Conservation (phyloP, 2,329 filamentous ascomycete species). For the Cercospora canescens region DNA sequence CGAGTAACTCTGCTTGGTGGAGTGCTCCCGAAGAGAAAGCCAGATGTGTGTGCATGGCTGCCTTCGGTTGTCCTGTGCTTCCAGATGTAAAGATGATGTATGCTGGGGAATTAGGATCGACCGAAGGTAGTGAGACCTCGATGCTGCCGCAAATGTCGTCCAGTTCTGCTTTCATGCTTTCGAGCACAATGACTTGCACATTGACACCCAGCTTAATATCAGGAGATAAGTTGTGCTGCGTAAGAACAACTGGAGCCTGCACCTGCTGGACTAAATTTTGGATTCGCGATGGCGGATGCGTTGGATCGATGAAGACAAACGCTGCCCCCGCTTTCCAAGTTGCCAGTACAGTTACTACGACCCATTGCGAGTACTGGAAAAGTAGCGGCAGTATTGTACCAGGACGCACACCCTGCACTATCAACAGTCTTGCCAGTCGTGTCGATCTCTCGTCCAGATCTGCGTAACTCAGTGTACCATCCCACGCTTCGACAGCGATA, state of each 20-base stretch:
- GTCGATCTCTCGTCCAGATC: not conserved
- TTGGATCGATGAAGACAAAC: not conserved
- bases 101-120: not conserved
- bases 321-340: not conserved
- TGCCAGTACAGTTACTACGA: not conserved
- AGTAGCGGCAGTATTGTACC: not conserved
- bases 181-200: not conserved
- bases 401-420: not conserved
- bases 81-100: conserved; percentile 45
- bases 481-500: not conserved
- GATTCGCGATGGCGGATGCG: not conserved
- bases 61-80: conserved; percentile 44
- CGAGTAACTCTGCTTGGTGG: not conserved
- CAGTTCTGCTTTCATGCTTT: not conserved
- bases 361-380: not conserved
- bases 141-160: not conserved
- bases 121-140: not conserved
- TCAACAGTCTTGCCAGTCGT: not conserved
- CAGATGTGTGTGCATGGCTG: conserved; percentile 6
- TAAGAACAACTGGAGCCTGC: not conserved
- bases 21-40: not conserved
- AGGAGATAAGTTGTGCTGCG: not conserved
- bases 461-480: not conserved
- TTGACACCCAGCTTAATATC: not conserved
- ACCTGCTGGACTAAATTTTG: not conserved